Conservation (phyloP, 2,329 filamentous ascomycete genomes). For the Fusarium papillatum region DNA sequence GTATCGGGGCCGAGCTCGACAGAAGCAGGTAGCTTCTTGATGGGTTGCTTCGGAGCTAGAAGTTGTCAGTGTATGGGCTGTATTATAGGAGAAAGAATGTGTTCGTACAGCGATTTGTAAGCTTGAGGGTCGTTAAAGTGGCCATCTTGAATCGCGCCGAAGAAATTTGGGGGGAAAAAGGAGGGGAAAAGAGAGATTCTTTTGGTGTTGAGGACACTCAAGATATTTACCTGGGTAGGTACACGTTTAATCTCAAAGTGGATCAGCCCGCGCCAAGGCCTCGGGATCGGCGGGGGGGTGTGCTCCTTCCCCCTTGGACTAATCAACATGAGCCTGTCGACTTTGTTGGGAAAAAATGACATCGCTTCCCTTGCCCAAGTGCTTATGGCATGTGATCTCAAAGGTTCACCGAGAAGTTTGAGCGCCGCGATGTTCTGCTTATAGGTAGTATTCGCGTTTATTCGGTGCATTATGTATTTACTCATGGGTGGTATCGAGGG, state of each 20-base stretch:
- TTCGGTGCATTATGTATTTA: background rate
- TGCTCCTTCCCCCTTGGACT: slow-evolving; percentile 14
- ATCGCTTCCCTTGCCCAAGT: slow-evolving; percentile 9
- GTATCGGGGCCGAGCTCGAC: slow-evolving; percentile 63
- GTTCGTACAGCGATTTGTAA: slow-evolving; percentile 56
- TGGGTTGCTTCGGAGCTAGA: slow-evolving; percentile 61
- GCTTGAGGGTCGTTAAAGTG: slow-evolving; percentile 54
- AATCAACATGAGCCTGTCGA: background rate
- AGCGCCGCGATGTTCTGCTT: background rate
- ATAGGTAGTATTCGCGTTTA: background rate
- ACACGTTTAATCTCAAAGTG: slow-evolving; percentile 5
- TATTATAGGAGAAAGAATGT: background rate
- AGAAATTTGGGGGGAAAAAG: slow-evolving; percentile 9
- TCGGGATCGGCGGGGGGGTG: slow-evolving; percentile 16
- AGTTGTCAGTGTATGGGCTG: slow-evolving; percentile 3
- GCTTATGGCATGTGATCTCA: slow-evolving; percentile 8
- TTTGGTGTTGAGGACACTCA: slow-evolving; percentile 31
- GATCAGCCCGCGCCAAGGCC: slow-evolving; percentile 14
- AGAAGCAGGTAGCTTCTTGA: slow-evolving; percentile 67
- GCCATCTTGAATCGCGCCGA: slow-evolving; percentile 44
- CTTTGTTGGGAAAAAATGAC: slow-evolving; percentile 17
- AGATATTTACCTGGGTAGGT: slow-evolving; percentile 3
- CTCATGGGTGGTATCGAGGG: background rate
- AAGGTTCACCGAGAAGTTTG: background rate
- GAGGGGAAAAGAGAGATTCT: background rate